phyloP scores from a whole-genome alignment of 2,329 filamentous ascomycete species.

The Leptographium galeiforme region DNA sequence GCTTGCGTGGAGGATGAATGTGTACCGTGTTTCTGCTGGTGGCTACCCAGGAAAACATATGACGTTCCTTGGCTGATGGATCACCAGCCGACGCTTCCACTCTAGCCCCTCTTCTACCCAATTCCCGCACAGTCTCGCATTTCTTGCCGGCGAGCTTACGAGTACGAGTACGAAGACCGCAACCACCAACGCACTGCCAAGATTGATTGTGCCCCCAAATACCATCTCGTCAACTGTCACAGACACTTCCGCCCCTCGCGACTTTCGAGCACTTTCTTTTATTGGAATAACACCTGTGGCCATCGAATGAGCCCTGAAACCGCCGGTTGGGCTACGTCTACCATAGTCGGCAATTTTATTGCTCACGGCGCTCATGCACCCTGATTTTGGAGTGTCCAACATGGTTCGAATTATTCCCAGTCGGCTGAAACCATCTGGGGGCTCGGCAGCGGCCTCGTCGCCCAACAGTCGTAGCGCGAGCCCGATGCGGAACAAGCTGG shows the following conservation, averaged over 20 bases:
- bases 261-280: no score
- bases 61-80: not conserved
- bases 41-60: not conserved
- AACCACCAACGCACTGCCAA: no score
- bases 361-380: not conserved
- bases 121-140: not conserved
- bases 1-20: not conserved
- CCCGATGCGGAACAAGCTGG: constrained; percentile 35
- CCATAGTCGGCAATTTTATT: not conserved
- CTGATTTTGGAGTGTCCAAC: constrained; percentile 11
- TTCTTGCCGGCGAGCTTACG: not conserved
- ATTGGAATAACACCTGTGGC: no score
- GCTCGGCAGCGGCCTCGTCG: constrained; percentile 25
- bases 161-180: not conserved
- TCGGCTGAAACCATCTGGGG: constrained; percentile 33
- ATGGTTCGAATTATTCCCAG: constrained; percentile 47
- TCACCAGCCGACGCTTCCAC: not conserved
- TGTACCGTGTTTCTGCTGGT: not conserved
- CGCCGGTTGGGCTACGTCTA: not conserved
- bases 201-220: no score
- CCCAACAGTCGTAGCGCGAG: constrained; percentile 34
- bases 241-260: no score
- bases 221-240: no score
- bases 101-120: not conserved
- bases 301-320: not conserved